Evolutionary conservation across 2,329 filamentous ascomycete genomes (phyloP).

Genomic region (Monosporascus sp.): DNA sequence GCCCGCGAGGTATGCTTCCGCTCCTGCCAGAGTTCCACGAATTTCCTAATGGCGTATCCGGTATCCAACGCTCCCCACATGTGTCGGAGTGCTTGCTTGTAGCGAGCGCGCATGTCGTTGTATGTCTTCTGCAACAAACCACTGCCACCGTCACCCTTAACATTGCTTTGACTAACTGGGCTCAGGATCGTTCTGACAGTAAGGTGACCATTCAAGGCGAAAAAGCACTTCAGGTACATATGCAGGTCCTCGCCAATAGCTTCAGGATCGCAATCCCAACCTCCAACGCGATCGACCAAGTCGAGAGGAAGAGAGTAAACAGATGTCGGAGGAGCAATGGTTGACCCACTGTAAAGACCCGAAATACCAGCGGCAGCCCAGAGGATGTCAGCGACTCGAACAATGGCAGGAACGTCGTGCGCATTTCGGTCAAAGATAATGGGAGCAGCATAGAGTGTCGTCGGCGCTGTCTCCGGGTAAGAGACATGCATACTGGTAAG

Average conservation of each 20-base stretch:
- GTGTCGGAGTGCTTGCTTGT: slow-evolving; percentile 66
- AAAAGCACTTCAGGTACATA: slow-evolving; percentile 77
- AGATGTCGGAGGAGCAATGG: slow-evolving; percentile 65
- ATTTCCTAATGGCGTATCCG: slow-evolving; percentile 57
- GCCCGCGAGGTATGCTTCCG: slow-evolving; percentile 50
- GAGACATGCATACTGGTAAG: slow-evolving; percentile 59
- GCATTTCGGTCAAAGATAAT: slow-evolving; percentile 73
- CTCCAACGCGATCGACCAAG: slow-evolving; percentile 62
- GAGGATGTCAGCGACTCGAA: slow-evolving; percentile 66
- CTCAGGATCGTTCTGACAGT: slow-evolving; percentile 59
- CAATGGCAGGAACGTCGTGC: slow-evolving; percentile 60
- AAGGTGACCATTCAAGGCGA: slow-evolving; percentile 64
- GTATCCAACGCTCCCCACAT: slow-evolving; percentile 73
- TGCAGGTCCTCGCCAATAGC: slow-evolving; percentile 73
- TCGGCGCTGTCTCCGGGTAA: slow-evolving; percentile 53
- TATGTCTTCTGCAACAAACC: slow-evolving; percentile 47
- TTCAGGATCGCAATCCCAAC: slow-evolving; percentile 66
- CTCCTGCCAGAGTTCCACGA: slow-evolving; percentile 52
- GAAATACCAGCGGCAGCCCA: slow-evolving; percentile 69
- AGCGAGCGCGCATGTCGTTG: slow-evolving; percentile 58
- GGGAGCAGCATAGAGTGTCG: slow-evolving; percentile 63
- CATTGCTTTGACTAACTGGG: slow-evolving; percentile 69
- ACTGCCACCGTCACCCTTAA: slow-evolving; percentile 53
- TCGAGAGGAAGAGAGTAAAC: slow-evolving; percentile 67
- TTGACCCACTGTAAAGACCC: slow-evolving; percentile 58